These are phyloP conservation scores for Lactifluus pinguis DNA, from an alignment of 768 basidiomycete genomes.

Conservation along the genomic window DNA sequence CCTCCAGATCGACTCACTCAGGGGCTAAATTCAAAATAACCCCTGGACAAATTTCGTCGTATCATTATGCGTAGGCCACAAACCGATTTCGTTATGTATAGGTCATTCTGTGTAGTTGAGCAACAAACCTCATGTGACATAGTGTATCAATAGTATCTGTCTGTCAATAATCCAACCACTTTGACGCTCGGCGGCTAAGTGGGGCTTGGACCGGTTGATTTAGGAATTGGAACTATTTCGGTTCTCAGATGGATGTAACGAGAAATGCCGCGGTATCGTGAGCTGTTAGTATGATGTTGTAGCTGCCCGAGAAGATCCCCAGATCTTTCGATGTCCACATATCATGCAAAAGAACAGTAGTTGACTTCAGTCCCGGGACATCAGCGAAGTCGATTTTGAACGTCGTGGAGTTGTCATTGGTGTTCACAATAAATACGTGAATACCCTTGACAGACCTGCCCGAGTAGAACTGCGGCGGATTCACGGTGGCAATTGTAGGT, in stretches of 20 bases:
- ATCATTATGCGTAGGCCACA: neutral
- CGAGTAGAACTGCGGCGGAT: conserved; percentile 45
- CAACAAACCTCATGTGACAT: neutral
- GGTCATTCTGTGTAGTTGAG: neutral
- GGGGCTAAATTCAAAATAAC: neutral
- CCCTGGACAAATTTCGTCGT: neutral
- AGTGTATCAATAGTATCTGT: neutral
- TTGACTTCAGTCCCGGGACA: conserved; percentile 34
- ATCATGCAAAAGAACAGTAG: conserved; percentile 36
- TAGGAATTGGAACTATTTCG: neutral
- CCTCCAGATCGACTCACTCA: conserved; percentile 15
- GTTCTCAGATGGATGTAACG: conserved; percentile 24
- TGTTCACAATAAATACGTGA: conserved; percentile 51
- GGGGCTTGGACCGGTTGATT: neutral
- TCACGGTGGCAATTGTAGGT: conserved; percentile 31
- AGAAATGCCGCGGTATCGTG: conserved; percentile 49
- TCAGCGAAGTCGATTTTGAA: conserved; percentile 39
- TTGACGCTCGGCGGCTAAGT: neutral
- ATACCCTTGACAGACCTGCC: conserved; percentile 40
- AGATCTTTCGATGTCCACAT: conserved; percentile 45
- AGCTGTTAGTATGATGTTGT: conserved; percentile 34
- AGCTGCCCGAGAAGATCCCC: conserved; percentile 33
- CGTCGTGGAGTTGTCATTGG: conserved; percentile 29
- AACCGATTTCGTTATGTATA: neutral
- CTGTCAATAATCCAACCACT: neutral